A percentile compares a stretch with the other conserved stretches of the same genome.
phyloP scores from a whole-genome alignment of 768 basidiomycete genomes.

The Cystobasidium tubakii region DNA sequence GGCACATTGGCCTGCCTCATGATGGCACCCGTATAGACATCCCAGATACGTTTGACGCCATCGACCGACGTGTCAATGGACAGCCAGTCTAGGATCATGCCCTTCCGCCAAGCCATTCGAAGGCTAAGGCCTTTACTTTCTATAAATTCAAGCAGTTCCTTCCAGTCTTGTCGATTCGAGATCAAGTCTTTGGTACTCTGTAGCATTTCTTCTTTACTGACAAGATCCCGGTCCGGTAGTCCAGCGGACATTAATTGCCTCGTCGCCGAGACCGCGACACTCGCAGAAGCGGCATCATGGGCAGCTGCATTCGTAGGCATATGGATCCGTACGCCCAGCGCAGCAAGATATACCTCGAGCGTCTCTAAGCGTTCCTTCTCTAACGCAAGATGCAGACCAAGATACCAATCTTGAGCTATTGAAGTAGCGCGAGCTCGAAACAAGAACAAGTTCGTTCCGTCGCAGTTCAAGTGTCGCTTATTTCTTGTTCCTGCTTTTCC shows the following conservation, averaged over 20 bases:
- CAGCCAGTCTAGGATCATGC: slow-evolving; percentile 19
- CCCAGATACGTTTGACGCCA: slow-evolving; percentile 20
- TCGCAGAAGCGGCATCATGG: neutral
- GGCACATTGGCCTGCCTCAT: slow-evolving; percentile 12
- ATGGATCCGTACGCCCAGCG: neutral
- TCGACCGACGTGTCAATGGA: slow-evolving; percentile 19
- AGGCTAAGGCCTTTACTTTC: neutral
- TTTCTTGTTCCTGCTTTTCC: slow-evolving; percentile 10
- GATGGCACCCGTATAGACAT: slow-evolving; percentile 29
- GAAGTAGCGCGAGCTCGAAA: slow-evolving; percentile 24
- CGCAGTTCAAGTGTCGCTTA: slow-evolving; percentile 6
- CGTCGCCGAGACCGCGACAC: neutral
- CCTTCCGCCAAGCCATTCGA: slow-evolving; percentile 19
- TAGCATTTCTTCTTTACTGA: slow-evolving; percentile 32
- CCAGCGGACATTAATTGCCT: slow-evolving; percentile 10
- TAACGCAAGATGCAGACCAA: slow-evolving; percentile 20
- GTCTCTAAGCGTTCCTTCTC: neutral
- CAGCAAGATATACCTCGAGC: slow-evolving; percentile 12
- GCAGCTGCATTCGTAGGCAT: slow-evolving; percentile 1
- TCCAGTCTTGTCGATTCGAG: slow-evolving; percentile 13
- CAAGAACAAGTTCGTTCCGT: slow-evolving; percentile 1
- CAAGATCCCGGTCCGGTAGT: slow-evolving; percentile 8
- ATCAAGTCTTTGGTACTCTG: neutral
- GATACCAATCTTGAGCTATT: slow-evolving; percentile 30
- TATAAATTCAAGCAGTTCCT: slow-evolving; percentile 7